A percentile compares a stretch with the other conserved stretches of the same genome.
Evolutionary conservation across 192 early-diverging fungal genomes (phyloP).

Genomic region (Funneliformis geosporum): DNA sequence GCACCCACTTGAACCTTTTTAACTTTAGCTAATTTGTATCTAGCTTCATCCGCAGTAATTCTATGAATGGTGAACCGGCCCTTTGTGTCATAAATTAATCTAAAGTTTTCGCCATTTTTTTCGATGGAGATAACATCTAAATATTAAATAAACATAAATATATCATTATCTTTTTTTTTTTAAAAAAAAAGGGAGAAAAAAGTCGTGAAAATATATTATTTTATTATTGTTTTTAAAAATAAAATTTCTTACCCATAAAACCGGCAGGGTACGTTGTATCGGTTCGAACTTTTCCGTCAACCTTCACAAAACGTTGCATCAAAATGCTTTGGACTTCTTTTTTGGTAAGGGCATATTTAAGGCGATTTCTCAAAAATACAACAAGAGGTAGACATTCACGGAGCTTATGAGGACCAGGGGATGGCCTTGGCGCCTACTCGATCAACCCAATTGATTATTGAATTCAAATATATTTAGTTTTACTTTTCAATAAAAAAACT

Average conservation of each 20-base stretch:
- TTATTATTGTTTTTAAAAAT: neutral
- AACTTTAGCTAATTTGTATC: slow-evolving; percentile 99
- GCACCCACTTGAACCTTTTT: slow-evolving; percentile 92
- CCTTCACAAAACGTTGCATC: slow-evolving; percentile 99
- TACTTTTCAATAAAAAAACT: too few relatives aligned
- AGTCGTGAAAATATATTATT: slow-evolving; percentile 4
- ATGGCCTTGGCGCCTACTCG: slow-evolving; percentile 83
- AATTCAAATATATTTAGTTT: neutral
- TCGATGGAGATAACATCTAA: slow-evolving; percentile 88
- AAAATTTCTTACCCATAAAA: slow-evolving; percentile 78
- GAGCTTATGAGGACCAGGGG: slow-evolving; percentile 98
- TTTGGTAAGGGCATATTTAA: slow-evolving; percentile 98
- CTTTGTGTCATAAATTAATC: slow-evolving; percentile 99
- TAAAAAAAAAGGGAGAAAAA: neutral
- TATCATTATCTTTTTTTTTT: neutral
- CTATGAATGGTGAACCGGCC: slow-evolving; percentile 99
- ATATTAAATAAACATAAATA: neutral
- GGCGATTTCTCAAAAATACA: slow-evolving; percentile 98
- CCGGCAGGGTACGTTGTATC: slow-evolving; percentile 96
- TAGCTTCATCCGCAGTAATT: slow-evolving; percentile 96
- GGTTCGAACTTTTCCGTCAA: slow-evolving; percentile 98
- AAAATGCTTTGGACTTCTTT: slow-evolving; percentile 96
- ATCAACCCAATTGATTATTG: neutral
- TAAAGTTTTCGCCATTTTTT: slow-evolving; percentile 99
- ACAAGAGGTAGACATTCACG: slow-evolving; percentile 98